These are phyloP conservation scores for Globisporangium yorkense DNA, from an alignment of 352 stramenopile genomes.

Conservation along the genomic window DNA sequence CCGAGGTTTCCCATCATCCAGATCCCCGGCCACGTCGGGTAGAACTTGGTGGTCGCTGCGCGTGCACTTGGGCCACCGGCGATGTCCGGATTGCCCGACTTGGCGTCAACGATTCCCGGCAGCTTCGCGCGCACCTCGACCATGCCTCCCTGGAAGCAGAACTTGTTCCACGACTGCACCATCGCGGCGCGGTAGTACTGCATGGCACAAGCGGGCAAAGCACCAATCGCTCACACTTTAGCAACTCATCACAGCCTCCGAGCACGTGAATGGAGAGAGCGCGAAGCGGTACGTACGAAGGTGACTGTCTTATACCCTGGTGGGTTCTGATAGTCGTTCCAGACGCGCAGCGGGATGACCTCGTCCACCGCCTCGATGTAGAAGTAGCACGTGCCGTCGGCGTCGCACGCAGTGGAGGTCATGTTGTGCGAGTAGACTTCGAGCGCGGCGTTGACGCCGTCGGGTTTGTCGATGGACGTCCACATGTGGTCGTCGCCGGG, in stretches of 20 bases:
- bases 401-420: constrained; percentile 51
- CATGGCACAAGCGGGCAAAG: no score
- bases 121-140: constrained; percentile 87
- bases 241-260: no score
- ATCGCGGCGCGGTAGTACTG: constrained; percentile 61
- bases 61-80: no score
- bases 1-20: constrained; percentile 58
- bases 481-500: constrained; percentile 53
- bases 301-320: constrained; percentile 39
- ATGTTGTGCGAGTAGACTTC: constrained; percentile 74
- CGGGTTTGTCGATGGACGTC: constrained; percentile 14
- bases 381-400: constrained; percentile 46
- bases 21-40: constrained; percentile 91
- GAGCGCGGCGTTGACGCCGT: constrained; percentile 66
- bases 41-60: constrained; percentile 24
- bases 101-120: constrained; percentile 53
- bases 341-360: constrained; percentile 26
- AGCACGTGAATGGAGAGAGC: no score
- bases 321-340: constrained; percentile 55
- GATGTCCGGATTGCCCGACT: constrained; percentile 37
- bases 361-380: constrained; percentile 48
- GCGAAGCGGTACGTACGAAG: constrained; percentile 17
- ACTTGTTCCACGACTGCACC: constrained; percentile 93
- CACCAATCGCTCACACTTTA: no score
- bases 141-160: constrained; percentile 94